A percentile compares a stretch with the other conserved stretches of the same genome.
Conservation (phyloP, 2,329 filamentous ascomycete genomes). For the Cercospora sp. region DNA sequence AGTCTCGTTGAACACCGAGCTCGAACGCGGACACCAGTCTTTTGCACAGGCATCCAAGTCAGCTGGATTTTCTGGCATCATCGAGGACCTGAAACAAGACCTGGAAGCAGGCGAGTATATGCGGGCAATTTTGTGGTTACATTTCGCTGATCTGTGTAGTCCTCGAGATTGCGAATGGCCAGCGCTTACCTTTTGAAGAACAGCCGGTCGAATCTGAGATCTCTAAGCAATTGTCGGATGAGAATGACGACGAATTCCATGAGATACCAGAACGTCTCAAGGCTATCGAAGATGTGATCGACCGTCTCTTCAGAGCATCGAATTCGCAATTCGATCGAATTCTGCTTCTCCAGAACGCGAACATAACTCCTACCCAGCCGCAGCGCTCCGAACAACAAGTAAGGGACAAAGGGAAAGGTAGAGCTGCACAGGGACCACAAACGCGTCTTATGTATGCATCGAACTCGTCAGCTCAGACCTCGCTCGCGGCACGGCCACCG, state of each 20-base stretch:
- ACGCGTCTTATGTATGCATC: background rate
- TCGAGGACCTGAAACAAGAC: background rate
- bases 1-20: background rate
- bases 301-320: background rate
- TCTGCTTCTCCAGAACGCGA: background rate
- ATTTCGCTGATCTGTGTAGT: background rate
- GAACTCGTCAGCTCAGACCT: background rate
- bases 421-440: background rate
- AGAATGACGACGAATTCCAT: background rate
- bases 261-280: background rate
- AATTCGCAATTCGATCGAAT: background rate
- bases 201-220: background rate
- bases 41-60: background rate
- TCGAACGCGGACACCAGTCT: background rate
- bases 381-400: background rate
- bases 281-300: background rate
- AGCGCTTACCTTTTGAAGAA: background rate
- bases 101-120: background rate
- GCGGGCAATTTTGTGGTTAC: background rate
- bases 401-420: background rate
- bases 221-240: too few relatives aligned
- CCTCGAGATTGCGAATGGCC: background rate
- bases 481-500: background rate
- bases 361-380: background rate
- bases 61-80: background rate